A percentile compares a stretch with the other conserved stretches of the same genome.
phyloP scores from a whole-genome alignment of 2,329 filamentous ascomycete species.

The Orbilia quercus region DNA sequence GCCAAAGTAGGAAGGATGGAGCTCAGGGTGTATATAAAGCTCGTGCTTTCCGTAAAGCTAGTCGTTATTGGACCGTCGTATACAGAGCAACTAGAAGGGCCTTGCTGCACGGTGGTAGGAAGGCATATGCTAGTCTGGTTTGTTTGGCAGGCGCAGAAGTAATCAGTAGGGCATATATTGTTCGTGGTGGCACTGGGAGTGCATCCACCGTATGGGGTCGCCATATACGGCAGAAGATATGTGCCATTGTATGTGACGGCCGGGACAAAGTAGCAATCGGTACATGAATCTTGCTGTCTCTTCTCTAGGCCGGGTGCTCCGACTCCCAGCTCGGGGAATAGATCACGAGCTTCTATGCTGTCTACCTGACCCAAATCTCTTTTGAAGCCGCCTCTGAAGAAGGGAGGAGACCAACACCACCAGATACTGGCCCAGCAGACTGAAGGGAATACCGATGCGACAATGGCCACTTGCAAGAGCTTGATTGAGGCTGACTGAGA shows the following conservation, averaged over 20 bases:
- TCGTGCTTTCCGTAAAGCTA: neutral
- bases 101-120: constrained; percentile 9
- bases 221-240: constrained; percentile 13
- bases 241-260: neutral
- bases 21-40: constrained; percentile 11
- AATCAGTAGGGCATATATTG: constrained; percentile 31
- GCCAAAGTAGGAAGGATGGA: constrained; percentile 1
- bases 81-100: neutral
- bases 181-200: constrained; percentile 1
- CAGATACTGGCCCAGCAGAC: neutral
- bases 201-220: constrained; percentile 19
- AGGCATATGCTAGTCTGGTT: constrained; percentile 32
- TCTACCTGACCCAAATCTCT: neutral
- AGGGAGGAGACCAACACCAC: neutral
- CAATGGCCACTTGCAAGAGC: neutral
- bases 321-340: constrained; percentile 5
- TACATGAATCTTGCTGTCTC: constrained; percentile 14
- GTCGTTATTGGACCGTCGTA: constrained; percentile 21
- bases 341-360: neutral
- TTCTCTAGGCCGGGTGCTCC: constrained; percentile 8
- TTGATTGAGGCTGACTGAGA: constrained; percentile 9
- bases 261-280: constrained; percentile 1
- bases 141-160: constrained; percentile 26
- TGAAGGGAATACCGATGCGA: constrained; percentile 2
- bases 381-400: neutral